Percentiles rank a stretch among this genome's conserved stretches.
phyloP scores from a whole-genome alignment of 495 filamentous ascomycete species.

The Amphirosellinia nigrospora region DNA sequence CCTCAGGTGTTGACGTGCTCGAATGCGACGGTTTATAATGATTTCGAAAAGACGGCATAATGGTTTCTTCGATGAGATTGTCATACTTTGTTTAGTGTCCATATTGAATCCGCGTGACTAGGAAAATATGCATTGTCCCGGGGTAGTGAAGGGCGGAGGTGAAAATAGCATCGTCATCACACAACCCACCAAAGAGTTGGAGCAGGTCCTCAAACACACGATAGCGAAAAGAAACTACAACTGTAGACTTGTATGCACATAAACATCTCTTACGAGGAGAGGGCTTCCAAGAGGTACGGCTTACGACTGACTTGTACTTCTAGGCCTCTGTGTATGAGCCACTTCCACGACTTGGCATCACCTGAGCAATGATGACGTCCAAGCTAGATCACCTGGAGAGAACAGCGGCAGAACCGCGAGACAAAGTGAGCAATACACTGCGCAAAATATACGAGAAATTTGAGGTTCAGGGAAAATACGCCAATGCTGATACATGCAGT shows the following conservation, averaged over 20 bases:
- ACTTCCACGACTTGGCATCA: not conserved
- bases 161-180: not conserved
- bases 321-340: not conserved
- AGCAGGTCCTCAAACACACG: not conserved
- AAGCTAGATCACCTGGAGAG: slow-evolving; percentile 60
- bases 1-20: too few relatives aligned
- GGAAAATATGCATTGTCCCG: not conserved
- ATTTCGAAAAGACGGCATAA: not conserved
- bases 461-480: not conserved
- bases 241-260: not conserved
- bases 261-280: not conserved
- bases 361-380: not conserved
- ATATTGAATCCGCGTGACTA: not conserved
- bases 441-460: not conserved
- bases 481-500: slow-evolving; percentile 28
- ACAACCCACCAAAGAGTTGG: not conserved
- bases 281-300: not conserved
- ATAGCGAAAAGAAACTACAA: too few relatives aligned
- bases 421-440: slow-evolving; percentile 45
- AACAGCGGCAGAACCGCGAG: slow-evolving; percentile 74
- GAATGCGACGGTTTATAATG: too few relatives aligned
- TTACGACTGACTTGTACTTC: not conserved
- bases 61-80: not conserved
- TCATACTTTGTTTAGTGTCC: not conserved
- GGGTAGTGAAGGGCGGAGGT: not conserved